Base-by-base conservation (phyloP, 306 rosid genomes). In the Carpinus fangiana region DNA sequence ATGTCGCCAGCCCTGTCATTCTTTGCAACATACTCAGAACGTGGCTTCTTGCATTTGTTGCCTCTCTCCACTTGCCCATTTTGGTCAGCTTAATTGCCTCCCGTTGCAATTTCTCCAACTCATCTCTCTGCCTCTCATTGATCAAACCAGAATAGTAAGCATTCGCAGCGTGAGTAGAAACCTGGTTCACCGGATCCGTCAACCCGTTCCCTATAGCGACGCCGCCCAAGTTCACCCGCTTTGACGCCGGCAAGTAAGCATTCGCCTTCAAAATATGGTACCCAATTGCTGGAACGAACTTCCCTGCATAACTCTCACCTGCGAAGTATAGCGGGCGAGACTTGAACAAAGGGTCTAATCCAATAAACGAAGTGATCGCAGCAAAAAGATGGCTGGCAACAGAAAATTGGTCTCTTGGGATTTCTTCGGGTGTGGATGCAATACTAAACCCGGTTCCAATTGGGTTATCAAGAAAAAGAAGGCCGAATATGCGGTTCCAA, bases 221-320 rank as follows among this genome's bases (percentile, higher is more conserved):
- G 23, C 98, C 98, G 18, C 61, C 86, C 34, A 93, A 76, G 77
- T 86, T 86, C 78, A 89, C 83, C 17, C 79, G 85, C 26, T 46
- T 2, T 14, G 86, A 64, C 36, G 3, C 78, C 3, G 64, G 5
- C 73, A 90, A 73, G 5, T 76, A 8, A 1, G 82, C 60, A 57
- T 90, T 91, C 53, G 36, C 72, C 68, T 85, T 56, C 89, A 90
- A 57, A 67, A 93, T 85, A 17, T 91, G 85, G 55, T 89, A 85
- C 73, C 93, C 98, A 71, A 93, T 86, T 0, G 97, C 87, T 3
- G 96, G 92, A 3, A 91, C 85, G 47, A 89, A 93, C 76, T 93
- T 93, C 0, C 98, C 98, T 2, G 90, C 97, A 43, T 91, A 93
- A 81, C 97, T 93, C 85, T 93, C 93, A 6, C 98, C 98, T 0